A percentile compares a stretch with the other conserved stretches of the same genome.
phyloP scores from a whole-genome alignment of 2,329 filamentous ascomycete species.

The Aspergillus flavus region DNA sequence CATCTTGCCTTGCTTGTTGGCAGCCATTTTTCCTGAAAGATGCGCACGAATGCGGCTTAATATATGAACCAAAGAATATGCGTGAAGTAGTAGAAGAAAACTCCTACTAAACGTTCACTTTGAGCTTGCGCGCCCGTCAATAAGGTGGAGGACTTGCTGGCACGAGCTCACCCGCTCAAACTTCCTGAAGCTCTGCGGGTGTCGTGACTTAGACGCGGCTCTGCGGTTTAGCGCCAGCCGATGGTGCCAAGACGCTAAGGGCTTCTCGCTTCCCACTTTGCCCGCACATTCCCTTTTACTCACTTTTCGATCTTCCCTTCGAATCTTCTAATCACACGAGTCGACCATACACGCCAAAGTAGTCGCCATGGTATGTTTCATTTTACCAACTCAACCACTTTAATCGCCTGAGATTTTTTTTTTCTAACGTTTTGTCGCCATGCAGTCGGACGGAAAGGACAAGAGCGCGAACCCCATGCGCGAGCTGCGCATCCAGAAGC shows the following conservation, averaged over 20 bases:
- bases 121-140: constrained; percentile 16
- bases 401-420: not conserved
- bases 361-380: constrained; percentile 52
- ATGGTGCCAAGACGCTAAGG: constrained; percentile 39
- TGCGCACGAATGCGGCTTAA: constrained; percentile 52
- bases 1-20: constrained; percentile 99
- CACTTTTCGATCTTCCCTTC: constrained; percentile 32
- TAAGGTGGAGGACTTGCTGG: constrained; percentile 6
- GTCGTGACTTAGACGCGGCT: constrained; percentile 24
- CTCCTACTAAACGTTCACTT: constrained; percentile 19
- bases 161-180: constrained; percentile 18
- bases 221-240: constrained; percentile 28
- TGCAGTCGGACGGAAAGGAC: constrained; percentile 68
- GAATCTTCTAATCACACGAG: constrained; percentile 36
- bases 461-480: constrained; percentile 98
- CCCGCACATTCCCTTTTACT: constrained; percentile 40
- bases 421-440: constrained; percentile 27
- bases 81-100: constrained; percentile 27
- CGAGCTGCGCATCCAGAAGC: constrained; percentile 99
- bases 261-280: constrained; percentile 39
- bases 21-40: constrained; percentile 53
- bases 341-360: constrained; percentile 43
- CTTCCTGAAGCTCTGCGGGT: constrained; percentile 14
- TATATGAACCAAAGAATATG: constrained; percentile 30
- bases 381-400: constrained; percentile 10